These are phyloP conservation scores for Heritiera fomes DNA, from an alignment of 345 rosid species.

Conservation along the genomic window DNA sequence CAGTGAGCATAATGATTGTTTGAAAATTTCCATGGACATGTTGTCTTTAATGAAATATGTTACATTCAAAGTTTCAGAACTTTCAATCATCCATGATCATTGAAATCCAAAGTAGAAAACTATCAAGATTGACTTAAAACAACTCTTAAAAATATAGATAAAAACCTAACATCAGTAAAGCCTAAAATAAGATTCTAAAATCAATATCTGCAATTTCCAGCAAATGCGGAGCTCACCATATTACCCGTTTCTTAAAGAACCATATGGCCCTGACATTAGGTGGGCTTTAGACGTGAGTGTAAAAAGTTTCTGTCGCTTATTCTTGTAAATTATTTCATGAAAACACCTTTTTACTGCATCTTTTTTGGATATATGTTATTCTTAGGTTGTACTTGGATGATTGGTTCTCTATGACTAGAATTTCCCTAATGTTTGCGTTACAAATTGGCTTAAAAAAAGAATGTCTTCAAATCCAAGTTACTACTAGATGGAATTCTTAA, in stretches of 20 bases:
- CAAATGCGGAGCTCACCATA: not conserved
- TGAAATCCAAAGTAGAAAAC: not conserved
- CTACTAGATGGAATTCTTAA: not conserved
- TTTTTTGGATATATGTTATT: not conserved
- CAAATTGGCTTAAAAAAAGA: constrained; percentile 9
- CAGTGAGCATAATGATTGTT: not conserved
- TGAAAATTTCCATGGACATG: not conserved
- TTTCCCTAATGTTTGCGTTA: not conserved
- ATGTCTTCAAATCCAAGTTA: constrained; percentile 2
- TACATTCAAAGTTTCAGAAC: not conserved
- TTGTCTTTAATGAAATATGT: not conserved
- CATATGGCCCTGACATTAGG: not conserved
- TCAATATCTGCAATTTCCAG: not conserved
- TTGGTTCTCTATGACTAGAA: not conserved
- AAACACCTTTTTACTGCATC: not conserved
- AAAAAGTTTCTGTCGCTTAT: not conserved
- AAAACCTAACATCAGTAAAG: not conserved
- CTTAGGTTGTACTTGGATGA: not conserved
- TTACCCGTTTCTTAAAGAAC: not conserved
- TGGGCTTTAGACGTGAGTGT: not conserved
- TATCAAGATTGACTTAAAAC: not conserved
- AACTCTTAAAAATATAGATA: not conserved
- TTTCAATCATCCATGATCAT: not conserved
- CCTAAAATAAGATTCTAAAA: not conserved
- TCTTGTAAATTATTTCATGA: constrained; percentile 1